Percentiles rank a stretch among this genome's conserved stretches.
Conservation (phyloP, 768 basidiomycete genomes). For the Lepiota venenata region DNA sequence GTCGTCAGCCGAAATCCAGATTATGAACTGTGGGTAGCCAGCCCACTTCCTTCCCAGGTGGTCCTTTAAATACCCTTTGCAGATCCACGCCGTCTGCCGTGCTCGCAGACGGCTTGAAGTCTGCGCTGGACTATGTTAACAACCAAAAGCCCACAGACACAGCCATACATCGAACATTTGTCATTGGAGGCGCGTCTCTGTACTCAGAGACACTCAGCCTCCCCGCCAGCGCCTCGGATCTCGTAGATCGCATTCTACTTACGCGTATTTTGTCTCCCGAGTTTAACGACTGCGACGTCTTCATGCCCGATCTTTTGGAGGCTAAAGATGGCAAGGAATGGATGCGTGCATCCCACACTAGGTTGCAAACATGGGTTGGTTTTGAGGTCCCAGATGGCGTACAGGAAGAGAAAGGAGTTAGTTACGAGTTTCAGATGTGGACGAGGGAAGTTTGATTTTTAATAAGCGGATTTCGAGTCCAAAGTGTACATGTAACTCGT, state of each 20-base stretch:
- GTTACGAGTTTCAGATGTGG: slow-evolving; percentile 98
- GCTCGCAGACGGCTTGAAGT: slow-evolving; percentile 37
- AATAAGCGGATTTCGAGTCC: neutral
- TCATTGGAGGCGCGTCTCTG: slow-evolving; percentile 91
- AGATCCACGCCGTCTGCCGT: slow-evolving; percentile 23
- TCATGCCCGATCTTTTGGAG: slow-evolving; percentile 72
- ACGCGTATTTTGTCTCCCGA: slow-evolving; percentile 76
- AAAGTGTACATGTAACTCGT: neutral
- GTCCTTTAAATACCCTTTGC: neutral
- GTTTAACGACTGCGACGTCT: slow-evolving; percentile 83
- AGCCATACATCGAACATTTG: slow-evolving; percentile 60
- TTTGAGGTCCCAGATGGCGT: slow-evolving; percentile 73
- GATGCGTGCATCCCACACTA: slow-evolving; percentile 56
- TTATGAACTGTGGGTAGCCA: slow-evolving; percentile 56
- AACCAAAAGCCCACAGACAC: slow-evolving; percentile 5
- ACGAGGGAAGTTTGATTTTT: slow-evolving; percentile 27
- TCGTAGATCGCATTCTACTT: slow-evolving; percentile 81
- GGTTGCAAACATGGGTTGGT: slow-evolving; percentile 74
- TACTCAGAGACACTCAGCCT: slow-evolving; percentile 66
- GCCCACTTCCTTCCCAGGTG: neutral
- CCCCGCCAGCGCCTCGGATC: slow-evolving; percentile 26
- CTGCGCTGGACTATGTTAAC: slow-evolving; percentile 35
- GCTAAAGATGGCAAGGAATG: slow-evolving; percentile 42
- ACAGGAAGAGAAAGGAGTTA: slow-evolving; percentile 78
- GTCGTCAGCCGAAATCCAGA: slow-evolving; percentile 63